phyloP scores from a whole-genome alignment of 306 rosid species.

The Cucumis melo region DNA sequence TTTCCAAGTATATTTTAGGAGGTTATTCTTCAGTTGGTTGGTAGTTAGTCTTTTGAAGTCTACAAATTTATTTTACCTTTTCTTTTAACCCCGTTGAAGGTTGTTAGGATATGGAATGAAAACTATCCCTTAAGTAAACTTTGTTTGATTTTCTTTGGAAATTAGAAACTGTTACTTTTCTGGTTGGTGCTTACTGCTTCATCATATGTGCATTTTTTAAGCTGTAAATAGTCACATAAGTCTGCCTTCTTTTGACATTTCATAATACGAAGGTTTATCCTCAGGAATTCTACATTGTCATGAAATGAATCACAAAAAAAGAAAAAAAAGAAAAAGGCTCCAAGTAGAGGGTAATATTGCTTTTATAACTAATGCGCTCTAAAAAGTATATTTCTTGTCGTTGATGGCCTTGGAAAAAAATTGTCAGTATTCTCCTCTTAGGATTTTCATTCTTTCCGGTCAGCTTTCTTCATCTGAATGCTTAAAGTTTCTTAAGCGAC shows the following conservation, averaged over 20 bases:
- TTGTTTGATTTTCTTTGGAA: too few species aligned
- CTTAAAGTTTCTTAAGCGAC: background rate
- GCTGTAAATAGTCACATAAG: background rate
- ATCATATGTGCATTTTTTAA: background rate
- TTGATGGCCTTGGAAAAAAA: background rate
- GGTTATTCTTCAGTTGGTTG: background rate
- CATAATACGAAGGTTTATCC: background rate
- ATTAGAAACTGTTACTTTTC: too few species aligned
- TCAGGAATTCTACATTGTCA: background rate
- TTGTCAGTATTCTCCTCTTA: background rate
- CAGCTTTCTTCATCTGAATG: background rate
- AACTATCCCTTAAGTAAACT: too few species aligned
- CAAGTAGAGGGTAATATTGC: background rate
- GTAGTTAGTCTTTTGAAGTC: background rate
- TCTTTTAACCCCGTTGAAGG: too few species aligned
- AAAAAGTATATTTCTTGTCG: background rate
- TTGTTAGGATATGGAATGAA: too few species aligned
- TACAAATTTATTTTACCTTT: too few species aligned
- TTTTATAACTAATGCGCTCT: background rate
- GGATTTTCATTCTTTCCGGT: background rate
- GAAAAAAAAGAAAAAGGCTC: too few species aligned
- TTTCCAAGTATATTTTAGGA: background rate
- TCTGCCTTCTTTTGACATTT: background rate
- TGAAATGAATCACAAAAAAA: background rate
- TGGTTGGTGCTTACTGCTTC: too few species aligned